Evolutionary conservation across 2,329 filamentous ascomycete genomes (phyloP).

Genomic region (Malbranchea cinnamomea): DNA sequence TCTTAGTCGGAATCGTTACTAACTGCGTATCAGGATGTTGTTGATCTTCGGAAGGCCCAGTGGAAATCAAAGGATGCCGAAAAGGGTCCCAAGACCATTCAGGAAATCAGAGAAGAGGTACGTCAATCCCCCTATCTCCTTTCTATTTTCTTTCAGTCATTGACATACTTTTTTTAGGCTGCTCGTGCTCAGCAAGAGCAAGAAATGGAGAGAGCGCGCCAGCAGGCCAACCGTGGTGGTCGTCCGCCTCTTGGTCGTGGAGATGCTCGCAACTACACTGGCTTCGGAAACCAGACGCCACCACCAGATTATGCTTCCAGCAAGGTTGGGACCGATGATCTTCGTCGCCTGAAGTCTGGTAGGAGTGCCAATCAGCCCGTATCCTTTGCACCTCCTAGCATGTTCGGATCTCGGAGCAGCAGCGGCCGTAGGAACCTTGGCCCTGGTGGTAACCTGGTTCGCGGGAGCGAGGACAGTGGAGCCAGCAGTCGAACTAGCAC

Average conservation of each 20-base stretch:
- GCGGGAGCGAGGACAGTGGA: conserved; percentile 69
- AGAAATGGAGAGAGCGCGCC: conserved; percentile 46
- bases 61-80: conserved; percentile 81
- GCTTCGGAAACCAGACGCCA: conserved; percentile 51
- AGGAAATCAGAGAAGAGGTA: conserved; percentile 74
- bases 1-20: conserved; percentile 4
- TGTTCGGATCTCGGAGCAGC: conserved; percentile 80
- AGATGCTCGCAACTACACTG: conserved; percentile 72
- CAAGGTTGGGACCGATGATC: conserved; percentile 79
- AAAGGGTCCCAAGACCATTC: conserved; percentile 94
- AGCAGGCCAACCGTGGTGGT: conserved; percentile 40
- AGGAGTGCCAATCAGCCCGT: conserved; percentile 48
- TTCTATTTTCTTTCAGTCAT: neutral
- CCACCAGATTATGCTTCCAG: conserved; percentile 58
- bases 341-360: conserved; percentile 56
- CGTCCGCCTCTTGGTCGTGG: conserved; percentile 65
- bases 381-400: conserved; percentile 67
- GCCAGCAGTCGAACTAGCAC: conserved; percentile 82
- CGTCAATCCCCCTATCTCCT: conserved; percentile 14
- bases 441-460: conserved; percentile 55
- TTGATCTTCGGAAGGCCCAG: conserved; percentile 62
- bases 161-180: conserved; percentile 30
- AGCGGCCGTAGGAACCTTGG: conserved; percentile 61
- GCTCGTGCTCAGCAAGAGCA: conserved; percentile 66
- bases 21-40: conserved; percentile 44